phyloP scores from a whole-genome alignment of 202 grass and related monocot species.

The Schoenoplectus triqueter region DNA sequence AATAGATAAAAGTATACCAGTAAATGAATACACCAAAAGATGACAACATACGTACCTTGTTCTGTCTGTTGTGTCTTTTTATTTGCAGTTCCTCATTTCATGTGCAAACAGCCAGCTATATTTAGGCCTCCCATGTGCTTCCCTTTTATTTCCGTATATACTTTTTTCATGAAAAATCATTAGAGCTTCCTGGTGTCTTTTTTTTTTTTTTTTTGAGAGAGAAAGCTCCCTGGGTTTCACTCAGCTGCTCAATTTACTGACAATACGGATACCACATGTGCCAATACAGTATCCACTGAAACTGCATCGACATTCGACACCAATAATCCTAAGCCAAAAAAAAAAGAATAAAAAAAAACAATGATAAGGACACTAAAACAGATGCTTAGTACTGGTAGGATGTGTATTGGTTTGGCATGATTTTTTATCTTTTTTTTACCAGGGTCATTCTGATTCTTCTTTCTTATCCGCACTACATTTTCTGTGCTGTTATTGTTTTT shows the following conservation, averaged over 20 bases:
- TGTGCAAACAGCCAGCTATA: slow-evolving; percentile 26
- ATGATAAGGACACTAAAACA: slow-evolving; percentile 23
- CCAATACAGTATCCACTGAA: slow-evolving; percentile 24
- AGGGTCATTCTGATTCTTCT: slow-evolving; percentile 9
- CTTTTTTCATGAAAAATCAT: slow-evolving; percentile 32
- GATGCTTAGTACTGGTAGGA: slow-evolving; percentile 1
- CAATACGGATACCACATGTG: slow-evolving; percentile 28
- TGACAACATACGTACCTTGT: not conserved
- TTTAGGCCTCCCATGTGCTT: slow-evolving; percentile 31
- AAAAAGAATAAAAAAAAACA: not conserved
- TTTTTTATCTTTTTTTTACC: not conserved
- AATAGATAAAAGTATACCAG: not conserved
- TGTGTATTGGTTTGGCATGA: not conserved
- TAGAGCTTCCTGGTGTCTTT: not conserved
- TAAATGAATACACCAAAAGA: not conserved
- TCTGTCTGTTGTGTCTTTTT: slow-evolving; percentile 12
- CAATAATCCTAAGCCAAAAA: not conserved
- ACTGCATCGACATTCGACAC: not conserved
- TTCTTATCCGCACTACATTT: slow-evolving; percentile 9
- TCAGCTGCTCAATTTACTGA: slow-evolving; percentile 15
- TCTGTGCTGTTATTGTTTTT: not conserved
- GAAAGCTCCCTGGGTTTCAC: slow-evolving; percentile 8
- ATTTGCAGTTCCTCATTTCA: slow-evolving; percentile 25
- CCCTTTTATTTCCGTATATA: slow-evolving; percentile 22
- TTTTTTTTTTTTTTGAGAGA: no score